Conservation (phyloP, 1,139 yeast genomes). For the Scheffersomyces insectosa region DNA sequence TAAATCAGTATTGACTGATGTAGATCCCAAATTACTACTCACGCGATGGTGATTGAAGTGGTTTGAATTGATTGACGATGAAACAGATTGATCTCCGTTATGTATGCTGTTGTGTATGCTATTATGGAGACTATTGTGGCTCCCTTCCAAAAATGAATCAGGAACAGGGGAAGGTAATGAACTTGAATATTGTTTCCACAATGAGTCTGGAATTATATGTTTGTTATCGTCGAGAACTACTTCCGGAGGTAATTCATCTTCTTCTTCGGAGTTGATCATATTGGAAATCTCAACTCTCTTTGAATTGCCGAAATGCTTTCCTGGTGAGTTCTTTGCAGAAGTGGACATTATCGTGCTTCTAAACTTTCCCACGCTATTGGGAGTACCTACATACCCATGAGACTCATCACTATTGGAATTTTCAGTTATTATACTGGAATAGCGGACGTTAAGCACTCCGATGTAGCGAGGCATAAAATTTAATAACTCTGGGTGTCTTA, state of each 20-base stretch:
- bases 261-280: conserved; percentile 10
- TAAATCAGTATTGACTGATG: conserved; percentile 38
- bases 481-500: conserved; percentile 70
- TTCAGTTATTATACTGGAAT: conserved; percentile 51
- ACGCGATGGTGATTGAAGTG: not conserved
- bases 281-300: no score
- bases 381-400: no score
- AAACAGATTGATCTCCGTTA: conserved; percentile 1
- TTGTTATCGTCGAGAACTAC: conserved; percentile 85
- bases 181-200: conserved; percentile 63
- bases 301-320: not conserved
- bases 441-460: conserved; percentile 90
- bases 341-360: not conserved
- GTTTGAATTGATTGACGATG: conserved; percentile 5
- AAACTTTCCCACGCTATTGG: no score
- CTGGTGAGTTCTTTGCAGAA: not conserved
- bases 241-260: conserved; percentile 58
- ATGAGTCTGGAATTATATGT: conserved; percentile 81
- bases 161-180: conserved; percentile 51
- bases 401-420: conserved; percentile 5
- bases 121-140: conserved; percentile 4
- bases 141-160: conserved; percentile 10
- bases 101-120: conserved; percentile 6
- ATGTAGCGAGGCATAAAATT: conserved; percentile 90
- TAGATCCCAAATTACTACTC: conserved; percentile 26